Evolutionary conservation across 768 basidiomycete genomes (phyloP), one percentile per base, ranked within the genome.

Genomic region (Russula brevipes): DNA sequence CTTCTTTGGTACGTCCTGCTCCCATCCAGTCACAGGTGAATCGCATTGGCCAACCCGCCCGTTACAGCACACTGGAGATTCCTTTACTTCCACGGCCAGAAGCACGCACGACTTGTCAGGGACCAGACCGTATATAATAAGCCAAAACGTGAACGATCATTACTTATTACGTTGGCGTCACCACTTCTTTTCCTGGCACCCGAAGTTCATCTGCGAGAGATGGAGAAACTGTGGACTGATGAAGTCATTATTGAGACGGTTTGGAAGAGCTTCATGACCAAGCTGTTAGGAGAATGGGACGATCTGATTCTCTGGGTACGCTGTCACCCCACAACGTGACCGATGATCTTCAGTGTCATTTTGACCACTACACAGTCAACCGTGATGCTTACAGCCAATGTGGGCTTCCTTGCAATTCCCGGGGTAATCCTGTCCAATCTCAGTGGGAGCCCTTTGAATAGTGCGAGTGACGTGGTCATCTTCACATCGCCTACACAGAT

Each of bases 401-500:
- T 76, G 11, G 71, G 73, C 24, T 76, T 76, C 50, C 69, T 76
- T 12, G 73, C 76, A 2, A 73, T 76, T 8, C 74, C 73, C 5
- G 69, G 69, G 31, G 71, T 74, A 3, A 19, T 63, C n/a, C 8
- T 54, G 36, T 54, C 52, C 3, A 61, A 49, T 42, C 16, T 61
- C 5, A 42, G 16, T 19, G 49, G 49, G 38, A 14, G 3, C 14
- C 2, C 0, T 17, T 16, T 60, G 38, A 2, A 11, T 33, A 35
- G 19, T 3, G 24, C 31, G 12, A 56, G 12, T 2, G 6, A 51
- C 2, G 38, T 59, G 1, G 6, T 3, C 2, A 63, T 58, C 6
- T 55, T 44, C 3, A 72, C 79, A 7, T 79, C 79, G 8, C 66
- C 79, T 1, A 76, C 78, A 0, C 81, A 83, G 68, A 77, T 83